Evolutionary conservation across 2,329 filamentous ascomycete genomes (phyloP), one percentile per base, ranked within the genome.

Genomic region (Neophaeococcomyces mojaviensis): DNA sequence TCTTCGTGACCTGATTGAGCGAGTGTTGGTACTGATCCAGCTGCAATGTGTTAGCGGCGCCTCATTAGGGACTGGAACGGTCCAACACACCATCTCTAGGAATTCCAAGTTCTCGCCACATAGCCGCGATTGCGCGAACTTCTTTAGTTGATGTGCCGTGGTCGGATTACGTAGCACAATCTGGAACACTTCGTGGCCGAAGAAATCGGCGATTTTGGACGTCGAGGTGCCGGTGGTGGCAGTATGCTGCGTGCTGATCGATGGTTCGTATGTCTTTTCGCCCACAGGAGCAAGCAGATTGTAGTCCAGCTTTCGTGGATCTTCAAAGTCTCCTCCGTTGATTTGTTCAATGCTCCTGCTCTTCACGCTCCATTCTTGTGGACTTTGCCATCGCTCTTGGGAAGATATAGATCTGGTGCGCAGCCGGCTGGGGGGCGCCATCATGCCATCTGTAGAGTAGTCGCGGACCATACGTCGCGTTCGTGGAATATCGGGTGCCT

Each of bases 101-200:
- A 74, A 76, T 46, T 71, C 73, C 47, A 79, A 62, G 49, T 76
- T 72, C 44, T 76, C 69, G 1, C 66, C 69, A 46, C 67, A 69
- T 28, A 70, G 66, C 26, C 65, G 61, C 24, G 59, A 65, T 39
- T 70, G 67, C n/a, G 74, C 72, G 56, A 76, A 79, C 35, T 65
- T 67, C 46, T 69, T 64, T 16, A 79, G 59, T 26, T 70, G 67
- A 46, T 68, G 64, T 1, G 67, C 67, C 1, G 72, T 72, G 3
- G 63, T 63, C 0, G 71, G 68, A 49, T 76, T 70, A 50, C 69
- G 66, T 39, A 79, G 64, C 1, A 73, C 72, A 51, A 73, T 61
- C 37, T 71, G 68, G 46, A 79, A 72, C 19, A 73, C 68, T 20
- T 76, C 72, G 3, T 63, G 60, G 18, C 71, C 68, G 44, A 76